Evolutionary conservation across 352 stramenopile species (phyloP), one percentile per base, ranked within the genome.

Genomic region (Plasmopara viticola): DNA sequence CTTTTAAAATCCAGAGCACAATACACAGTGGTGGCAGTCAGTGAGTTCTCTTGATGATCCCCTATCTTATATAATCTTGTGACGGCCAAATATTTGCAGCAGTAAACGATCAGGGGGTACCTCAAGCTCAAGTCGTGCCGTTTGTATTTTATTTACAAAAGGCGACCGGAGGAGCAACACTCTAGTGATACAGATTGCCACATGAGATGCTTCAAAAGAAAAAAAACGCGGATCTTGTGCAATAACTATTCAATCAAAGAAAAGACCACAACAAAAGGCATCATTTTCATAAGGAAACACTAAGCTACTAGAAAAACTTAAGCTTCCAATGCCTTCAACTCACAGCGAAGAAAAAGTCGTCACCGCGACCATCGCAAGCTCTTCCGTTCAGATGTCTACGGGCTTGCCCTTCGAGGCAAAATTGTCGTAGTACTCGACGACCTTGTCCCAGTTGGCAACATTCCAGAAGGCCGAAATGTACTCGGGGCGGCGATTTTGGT

Each of bases 391-490:
- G 57, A 93, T 71, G 42, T 90, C 76, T 44, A 95, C 86, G 31
- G 84, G 62, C 73, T 90, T 84, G 49, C 73, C 68, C 72, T 92
- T 86, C 13, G 77, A 87, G 48, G 86, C 86, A 63, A 91, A 95
- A 15, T 92, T 60, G 74, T 94, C 84, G 67, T 95, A 95, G 83
- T 95, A 94, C 66, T 95, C 74, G 18, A 89, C 84, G 39, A 96
- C 90, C 75, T 94, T 90, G 71, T 95, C 82, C 86, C 86, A 97
- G 84, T 97, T 96, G 65, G 88, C 93, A 56, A 99, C 92, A 79
- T 98, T 98, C 95, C 95, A 99, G 77, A 96, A 98, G 59, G 95
- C 96, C 44, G 82, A 86, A 60, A 98, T 97, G 87, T 98, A 98
- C 70, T 97, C 90, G 14, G 92, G 87, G 56, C 93, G 82, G 48